These are phyloP conservation scores for Gastrolobium bilobum DNA, from an alignment of 306 rosid genomes.

Conservation along the genomic window DNA sequence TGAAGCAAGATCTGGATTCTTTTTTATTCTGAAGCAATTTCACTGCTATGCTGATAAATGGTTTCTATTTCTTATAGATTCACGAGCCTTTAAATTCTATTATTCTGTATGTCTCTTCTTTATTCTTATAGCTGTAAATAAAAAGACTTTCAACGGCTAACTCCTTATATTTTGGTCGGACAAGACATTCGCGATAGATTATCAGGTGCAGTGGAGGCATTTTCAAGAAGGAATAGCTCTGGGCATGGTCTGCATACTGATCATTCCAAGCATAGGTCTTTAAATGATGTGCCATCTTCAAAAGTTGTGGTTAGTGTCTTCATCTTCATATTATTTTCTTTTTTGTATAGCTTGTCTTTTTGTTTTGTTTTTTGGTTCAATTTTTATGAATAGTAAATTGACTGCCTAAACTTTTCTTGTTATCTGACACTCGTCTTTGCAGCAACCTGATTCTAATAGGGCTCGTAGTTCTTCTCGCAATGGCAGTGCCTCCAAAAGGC, in stretches of 20 bases:
- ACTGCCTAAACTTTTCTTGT: constrained; percentile 1
- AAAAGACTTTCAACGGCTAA: constrained; percentile 26
- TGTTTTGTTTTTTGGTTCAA: background rate
- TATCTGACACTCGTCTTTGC: constrained; percentile 42
- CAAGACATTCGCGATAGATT: constrained; percentile 70
- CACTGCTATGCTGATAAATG: constrained; percentile 18
- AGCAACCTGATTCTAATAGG: constrained; percentile 83
- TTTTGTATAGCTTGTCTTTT: background rate
- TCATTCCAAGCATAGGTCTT: constrained; percentile 71
- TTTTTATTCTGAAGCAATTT: constrained; percentile 8
- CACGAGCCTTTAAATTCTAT: constrained; percentile 1
- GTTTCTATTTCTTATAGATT: constrained; percentile 24
- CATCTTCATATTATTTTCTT: background rate
- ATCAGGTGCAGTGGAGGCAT: constrained; percentile 88
- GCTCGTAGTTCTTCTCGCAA: constrained; percentile 77
- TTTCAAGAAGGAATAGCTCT: constrained; percentile 80
- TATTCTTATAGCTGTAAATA: constrained; percentile 7
- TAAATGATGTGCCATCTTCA: constrained; percentile 78
- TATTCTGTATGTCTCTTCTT: constrained; percentile 18
- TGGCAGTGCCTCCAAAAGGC: constrained; percentile 84
- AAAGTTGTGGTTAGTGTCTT: constrained; percentile 78
- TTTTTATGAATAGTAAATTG: background rate
- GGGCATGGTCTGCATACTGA: constrained; percentile 75
- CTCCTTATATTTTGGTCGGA: constrained; percentile 59
- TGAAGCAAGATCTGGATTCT: constrained; percentile 40